These are phyloP conservation scores for Megacollybia platyphylla DNA, from an alignment of 1,284 basidiomycete genomes.

Conservation along the genomic window DNA sequence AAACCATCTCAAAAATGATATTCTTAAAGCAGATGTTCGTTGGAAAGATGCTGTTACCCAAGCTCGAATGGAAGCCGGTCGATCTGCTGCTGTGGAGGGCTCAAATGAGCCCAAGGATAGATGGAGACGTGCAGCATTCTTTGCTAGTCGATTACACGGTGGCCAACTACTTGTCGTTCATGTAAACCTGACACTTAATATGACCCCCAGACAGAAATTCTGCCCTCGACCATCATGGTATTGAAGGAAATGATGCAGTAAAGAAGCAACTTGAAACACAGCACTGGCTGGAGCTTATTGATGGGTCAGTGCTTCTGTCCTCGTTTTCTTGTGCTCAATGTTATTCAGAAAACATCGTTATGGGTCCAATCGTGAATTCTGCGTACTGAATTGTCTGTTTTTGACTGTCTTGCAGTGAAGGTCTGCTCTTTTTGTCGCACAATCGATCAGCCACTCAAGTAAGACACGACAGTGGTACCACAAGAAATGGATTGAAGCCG, in stretches of 20 bases:
- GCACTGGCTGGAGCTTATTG: constrained; percentile 58
- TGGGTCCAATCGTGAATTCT: constrained; percentile 41
- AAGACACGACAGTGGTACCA: constrained; percentile 41
- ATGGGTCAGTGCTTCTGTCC: constrained; percentile 24
- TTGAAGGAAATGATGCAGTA: not conserved
- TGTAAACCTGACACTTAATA: not conserved
- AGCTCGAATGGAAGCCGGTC: constrained; percentile 9
- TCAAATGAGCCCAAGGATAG: constrained; percentile 28
- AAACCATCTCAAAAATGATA: constrained; percentile 5
- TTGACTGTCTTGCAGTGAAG: constrained; percentile 19
- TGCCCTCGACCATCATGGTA: not conserved
- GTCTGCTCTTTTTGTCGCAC: constrained; percentile 11
- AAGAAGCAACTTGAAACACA: constrained; percentile 40
- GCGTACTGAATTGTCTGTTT: constrained; percentile 1
- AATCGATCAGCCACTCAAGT: not conserved
- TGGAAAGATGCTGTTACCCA: constrained; percentile 4
- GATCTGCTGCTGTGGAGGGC: constrained; percentile 26
- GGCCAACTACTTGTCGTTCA: constrained; percentile 14
- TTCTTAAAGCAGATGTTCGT: constrained; percentile 11
- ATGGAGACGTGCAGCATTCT: constrained; percentile 33
- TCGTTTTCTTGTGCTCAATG: not conserved
- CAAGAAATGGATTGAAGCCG: constrained; percentile 44
- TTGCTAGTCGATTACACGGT: constrained; percentile 28
- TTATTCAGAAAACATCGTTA: constrained; percentile 49
- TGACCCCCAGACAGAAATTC: not conserved